phyloP scores from a whole-genome alignment of 176 grass and related monocot genomes.

The Rhynchospora breviuscula region DNA sequence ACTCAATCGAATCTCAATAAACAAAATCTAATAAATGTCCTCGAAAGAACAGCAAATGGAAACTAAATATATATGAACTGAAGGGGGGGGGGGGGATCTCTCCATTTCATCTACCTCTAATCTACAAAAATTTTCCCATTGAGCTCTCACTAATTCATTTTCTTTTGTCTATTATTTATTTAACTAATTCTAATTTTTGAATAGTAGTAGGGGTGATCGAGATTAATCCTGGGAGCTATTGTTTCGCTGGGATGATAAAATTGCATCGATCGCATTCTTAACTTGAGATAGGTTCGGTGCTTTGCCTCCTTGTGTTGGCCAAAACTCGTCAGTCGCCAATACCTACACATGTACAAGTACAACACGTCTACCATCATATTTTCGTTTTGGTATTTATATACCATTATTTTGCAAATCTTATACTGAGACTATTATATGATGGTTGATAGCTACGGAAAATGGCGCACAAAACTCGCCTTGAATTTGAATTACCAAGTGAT shows the following conservation, averaged over 20 bases:
- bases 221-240: conserved; percentile 26
- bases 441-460: background rate
- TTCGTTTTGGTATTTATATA: too few species aligned
- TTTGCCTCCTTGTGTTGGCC: conserved; percentile 81
- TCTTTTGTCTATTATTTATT: background rate
- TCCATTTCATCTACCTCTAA: background rate
- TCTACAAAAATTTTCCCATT: background rate
- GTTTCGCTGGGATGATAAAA: conserved; percentile 59
- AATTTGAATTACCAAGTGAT: background rate
- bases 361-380: too few species aligned
- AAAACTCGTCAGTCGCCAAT: conserved; percentile 86
- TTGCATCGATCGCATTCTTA: conserved; percentile 77
- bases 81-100: background rate
- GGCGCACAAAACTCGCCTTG: background rate
- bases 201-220: too few species aligned
- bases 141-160: background rate
- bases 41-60: background rate
- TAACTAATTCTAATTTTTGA: too few species aligned
- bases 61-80: conserved; percentile 5
- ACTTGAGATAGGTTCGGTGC: conserved; percentile 72
- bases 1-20: background rate
- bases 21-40: background rate
- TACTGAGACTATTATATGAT: background rate
- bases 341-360: conserved; percentile 35
- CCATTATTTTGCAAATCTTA: background rate